Evolutionary conservation across 2,329 filamentous ascomycete genomes (phyloP), one percentile per base, ranked within the genome.

Genomic region (Ambrosiella beaveri): DNA sequence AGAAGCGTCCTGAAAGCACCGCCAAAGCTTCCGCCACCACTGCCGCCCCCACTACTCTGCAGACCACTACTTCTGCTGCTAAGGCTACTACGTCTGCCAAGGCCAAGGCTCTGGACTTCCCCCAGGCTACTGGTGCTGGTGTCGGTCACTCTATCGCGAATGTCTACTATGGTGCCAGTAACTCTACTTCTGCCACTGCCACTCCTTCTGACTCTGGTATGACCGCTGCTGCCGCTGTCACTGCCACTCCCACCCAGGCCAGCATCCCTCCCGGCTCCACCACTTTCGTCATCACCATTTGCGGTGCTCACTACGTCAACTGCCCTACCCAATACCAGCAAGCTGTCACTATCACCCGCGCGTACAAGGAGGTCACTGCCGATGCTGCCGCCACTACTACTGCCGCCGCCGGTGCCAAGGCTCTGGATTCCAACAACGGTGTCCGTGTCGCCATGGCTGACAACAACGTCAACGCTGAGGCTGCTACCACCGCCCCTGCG

Each of bases 311-410:
- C 2, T 68, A 70, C 15, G 61, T 68, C 61, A 71, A 73, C 68
- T 73, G 71, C 65, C 70, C 70, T 27, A 65, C 68, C 44, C 64
- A 65, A 15, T 69, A 68, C 67, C 65, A 64, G 57, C 67, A 69
- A 38, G 65, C 65, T 40, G 64, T 67, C 27, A 68, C 66, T 37
- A 59, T 71, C 45, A 59, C 56, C 7, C 54, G 51, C 7, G 55
- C 49, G 9, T 17, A 15, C 44, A 47, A 13, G 7, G 44, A 47
- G 7, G 17, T 55, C 11, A 37, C 38, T 44, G 11, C 5, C n/a
- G 35, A 7, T 44, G 39, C 9, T 41, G 17, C 37, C 37, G 17
- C 39, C 38, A 19, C 17, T 19, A 11, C 47, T 19, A 51, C 47
- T 19, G 17, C 8, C n/a, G 17, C 47, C 27, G 8, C 17, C n/a